These are phyloP conservation scores for Cladobotryum mycophilum DNA, from an alignment of 2,329 filamentous ascomycete genomes.

Conservation along the genomic window DNA sequence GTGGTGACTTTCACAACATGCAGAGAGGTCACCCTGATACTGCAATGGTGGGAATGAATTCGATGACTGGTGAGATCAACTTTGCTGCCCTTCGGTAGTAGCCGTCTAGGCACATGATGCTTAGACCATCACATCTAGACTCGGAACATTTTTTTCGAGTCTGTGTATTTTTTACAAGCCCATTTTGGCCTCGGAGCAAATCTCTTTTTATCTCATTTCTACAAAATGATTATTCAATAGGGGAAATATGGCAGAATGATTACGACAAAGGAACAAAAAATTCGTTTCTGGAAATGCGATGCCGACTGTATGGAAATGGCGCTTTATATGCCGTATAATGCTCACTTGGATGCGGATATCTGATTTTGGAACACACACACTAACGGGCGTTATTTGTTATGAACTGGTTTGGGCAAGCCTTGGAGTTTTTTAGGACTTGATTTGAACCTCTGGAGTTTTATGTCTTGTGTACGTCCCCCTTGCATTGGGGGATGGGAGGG, in stretches of 20 bases:
- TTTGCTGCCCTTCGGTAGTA: slow-evolving; percentile 17
- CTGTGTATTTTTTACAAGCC: too few relatives aligned
- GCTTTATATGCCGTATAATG: background rate
- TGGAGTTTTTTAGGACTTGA: background rate
- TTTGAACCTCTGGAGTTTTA: background rate
- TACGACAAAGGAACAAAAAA: background rate
- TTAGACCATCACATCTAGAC: background rate
- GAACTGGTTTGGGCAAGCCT: background rate
- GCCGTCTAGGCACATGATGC: background rate
- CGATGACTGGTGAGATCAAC: slow-evolving; percentile 24
- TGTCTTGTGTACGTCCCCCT: background rate
- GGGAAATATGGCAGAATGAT: background rate
- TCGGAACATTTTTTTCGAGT: too few relatives aligned
- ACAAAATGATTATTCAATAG: background rate
- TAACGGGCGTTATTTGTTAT: background rate
- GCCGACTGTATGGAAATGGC: background rate
- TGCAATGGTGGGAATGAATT: slow-evolving; percentile 23
- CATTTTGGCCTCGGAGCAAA: background rate
- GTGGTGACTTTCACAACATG: slow-evolving; percentile 42
- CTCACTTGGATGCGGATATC: background rate
- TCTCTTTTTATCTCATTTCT: background rate
- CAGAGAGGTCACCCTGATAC: slow-evolving; percentile 32
- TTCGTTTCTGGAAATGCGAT: background rate
- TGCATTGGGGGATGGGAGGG: background rate
- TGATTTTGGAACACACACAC: too few relatives aligned